Base-by-base conservation (phyloP, 1,284 basidiomycete genomes). In the Phellopilus nigrolimitatus region DNA sequence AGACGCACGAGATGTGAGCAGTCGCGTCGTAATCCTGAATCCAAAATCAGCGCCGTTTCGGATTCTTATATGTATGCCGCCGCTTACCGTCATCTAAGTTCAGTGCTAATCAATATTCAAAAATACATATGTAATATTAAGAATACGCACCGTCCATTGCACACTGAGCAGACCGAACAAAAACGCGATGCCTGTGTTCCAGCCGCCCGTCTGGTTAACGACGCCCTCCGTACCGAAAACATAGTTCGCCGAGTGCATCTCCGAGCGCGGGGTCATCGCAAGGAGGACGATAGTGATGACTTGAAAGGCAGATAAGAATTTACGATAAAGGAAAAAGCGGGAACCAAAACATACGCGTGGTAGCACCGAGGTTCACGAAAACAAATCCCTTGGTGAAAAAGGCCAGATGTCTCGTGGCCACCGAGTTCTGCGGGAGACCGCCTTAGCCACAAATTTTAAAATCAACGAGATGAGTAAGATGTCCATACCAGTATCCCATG, bases 161-260 rank as follows among this genome's bases (percentile, higher is more conserved):
- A 97, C 93, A 56, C 87, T 90, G 50, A 95, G 71, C 49, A 97
- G 69, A 24, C 93, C 93, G 57, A 97, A 85, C 47, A 95, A 69
- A 71, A 95, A 95, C 1, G 91, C 84, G 47, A 95, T 69, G 0
- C 91, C 92, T 30, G 75, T 79, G 62, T 82, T 86, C 76, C 82
- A 83, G 55, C 90, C 91, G 30, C 90, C 88, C 0, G 89, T 88
- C 55, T 80, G 73, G 62, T 93, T 91, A 49, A 80, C 66, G 27
- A 88, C 62, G 12, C 86, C 87, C 3, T 67, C 70, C 12, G 80
- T 71, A 36, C 86, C 82, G 56, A 97, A 97, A 19, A 93, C 85
- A 66, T 93, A 94, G 9, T 65, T 71, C 1, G 82, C 79, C 15
- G 76, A 57, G 62, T 95, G 91, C 88, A 95, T 95, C 58, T 94